Base-by-base conservation (phyloP, 768 basidiomycete genomes). In the Suillus sp. region DNA sequence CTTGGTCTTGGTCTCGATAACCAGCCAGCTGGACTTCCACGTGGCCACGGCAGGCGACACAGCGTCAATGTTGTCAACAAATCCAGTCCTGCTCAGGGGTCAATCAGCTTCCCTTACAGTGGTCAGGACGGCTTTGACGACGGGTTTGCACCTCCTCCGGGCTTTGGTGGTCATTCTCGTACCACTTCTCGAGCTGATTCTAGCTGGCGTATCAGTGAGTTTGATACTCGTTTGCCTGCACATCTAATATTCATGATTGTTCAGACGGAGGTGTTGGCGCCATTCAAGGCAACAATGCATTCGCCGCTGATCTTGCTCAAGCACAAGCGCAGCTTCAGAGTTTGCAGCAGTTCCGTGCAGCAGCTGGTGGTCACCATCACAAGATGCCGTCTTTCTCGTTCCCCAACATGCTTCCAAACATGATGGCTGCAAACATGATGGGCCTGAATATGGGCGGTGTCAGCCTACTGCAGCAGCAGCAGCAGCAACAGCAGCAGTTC, bases 381-480 rank as follows among this genome's bases (percentile, higher is more conserved):
- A 96, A 96, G 81, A 95, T 97, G 93, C 86, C 92, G 10, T 98
- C 96, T 4, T 98, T 97, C 79, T 94, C 92, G 73, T 95, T 98
- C 81, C 96, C 96, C 6, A 97, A 97, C 74, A 97, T 97, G 94
- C 81, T 97, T 16, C 96, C 95, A 6, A 96, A 96, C 71, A 91
- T 96, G 86, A 92, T 95, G 91, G 95, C 94, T 3, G 95, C 94
- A 20, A 97, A 93, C 69, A 95, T 93, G 89, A 93, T 95, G 93
- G 93, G 94, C 22, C 78, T 95, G 42, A 89, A 89, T 55, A 83
- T 93, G 60, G 90, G 91, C 37, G 86, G 92, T 53, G 87, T 90
- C 73, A 95, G 89, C 74, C 78, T 96, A 27, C 84, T 95, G 65
- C 95, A 96, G 72, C 95, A 96, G 71, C 92, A 96, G 67, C 95